A percentile compares a stretch with the other conserved stretches of the same genome.
phyloP scores from a whole-genome alignment of 2,329 filamentous ascomycete species.

The Pyricularia pennisetigena region DNA sequence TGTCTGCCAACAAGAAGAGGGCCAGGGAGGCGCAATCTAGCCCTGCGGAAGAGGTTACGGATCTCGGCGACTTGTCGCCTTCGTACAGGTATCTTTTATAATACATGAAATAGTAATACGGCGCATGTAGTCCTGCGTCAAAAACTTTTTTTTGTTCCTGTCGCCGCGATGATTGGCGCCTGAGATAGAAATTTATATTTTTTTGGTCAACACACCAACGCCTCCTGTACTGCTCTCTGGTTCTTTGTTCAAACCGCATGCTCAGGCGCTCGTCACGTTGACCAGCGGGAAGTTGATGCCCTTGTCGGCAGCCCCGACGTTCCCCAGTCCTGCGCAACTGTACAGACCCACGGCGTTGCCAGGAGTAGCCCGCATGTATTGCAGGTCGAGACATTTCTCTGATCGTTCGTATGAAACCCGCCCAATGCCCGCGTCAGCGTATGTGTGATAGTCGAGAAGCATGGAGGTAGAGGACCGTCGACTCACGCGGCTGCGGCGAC shows the following conservation, averaged over 20 bases:
- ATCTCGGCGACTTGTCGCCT: slow-evolving; percentile 23
- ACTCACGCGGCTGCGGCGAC: slow-evolving; percentile 23
- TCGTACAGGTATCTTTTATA: slow-evolving; percentile 4
- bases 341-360: slow-evolving; percentile 31
- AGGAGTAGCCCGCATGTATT: slow-evolving; percentile 28
- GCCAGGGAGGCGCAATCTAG: background rate
- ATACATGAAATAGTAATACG: background rate
- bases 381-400: slow-evolving; percentile 30
- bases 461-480: background rate
- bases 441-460: background rate
- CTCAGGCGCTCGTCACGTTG: background rate
- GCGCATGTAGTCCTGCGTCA: background rate
- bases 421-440: background rate
- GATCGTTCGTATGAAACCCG: background rate
- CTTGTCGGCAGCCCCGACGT: slow-evolving; percentile 26
- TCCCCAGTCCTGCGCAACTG: slow-evolving; percentile 26
- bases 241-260: too few species aligned
- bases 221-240: background rate
- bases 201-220: background rate
- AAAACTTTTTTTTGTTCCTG: background rate
- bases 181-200: background rate
- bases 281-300: slow-evolving; percentile 29
- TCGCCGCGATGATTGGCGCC: background rate
- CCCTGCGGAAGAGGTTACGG: slow-evolving; percentile 21
- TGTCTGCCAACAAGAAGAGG: background rate